Base-by-base conservation (phyloP, 306 rosid species). In the Sicyos edulis region DNA sequence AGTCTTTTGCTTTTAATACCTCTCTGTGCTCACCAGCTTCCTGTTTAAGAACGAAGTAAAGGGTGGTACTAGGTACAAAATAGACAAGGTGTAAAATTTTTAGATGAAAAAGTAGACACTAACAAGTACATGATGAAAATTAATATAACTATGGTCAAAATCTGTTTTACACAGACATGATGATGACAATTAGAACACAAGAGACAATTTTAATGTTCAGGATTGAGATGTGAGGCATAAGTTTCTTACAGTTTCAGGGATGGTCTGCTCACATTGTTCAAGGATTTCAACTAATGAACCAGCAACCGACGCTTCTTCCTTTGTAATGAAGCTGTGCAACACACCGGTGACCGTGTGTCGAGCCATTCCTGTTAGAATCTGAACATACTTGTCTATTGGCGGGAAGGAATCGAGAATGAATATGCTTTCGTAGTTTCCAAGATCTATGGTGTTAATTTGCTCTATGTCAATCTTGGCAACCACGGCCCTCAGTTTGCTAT, bases 211-310 rank as follows among this genome's bases (percentile, higher is more conserved):
- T 40, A 4, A 45, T 56, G 40, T 8, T 76, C 42, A 49, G 15
- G 54, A 12, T 17, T 45, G 12, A 40, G 45, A 40, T 40, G 45
- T 40, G 10, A 47, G 73, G 59, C 68, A 82, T 82, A 89, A 75
- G 83, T 82, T 72, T 73, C 78, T 49, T 49, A 88, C 74, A 74
- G 85, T 69, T 17, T 77, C 74, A 29, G 89, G 91, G 77, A 87
- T 88, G 14, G 81, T 77, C 86, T 88, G 97, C 66, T 81, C 80
- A 68, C 88, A 85, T 79, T 82, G 83, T 78, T 91, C 80, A 54
- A 91, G 85, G 74, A 80, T 81, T 75, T 77, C 55, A 12, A 80
- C 75, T 58, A 87, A 83, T 6, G 86, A 82, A 63, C 78, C 80
- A 14, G 85, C 89, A 73, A 79, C 75, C 63, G 68, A 79, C 45